Percentiles rank a stretch among this genome's conserved stretches.
Conservation (phyloP, 345 rosid genomes). For the Populus nigra region DNA sequence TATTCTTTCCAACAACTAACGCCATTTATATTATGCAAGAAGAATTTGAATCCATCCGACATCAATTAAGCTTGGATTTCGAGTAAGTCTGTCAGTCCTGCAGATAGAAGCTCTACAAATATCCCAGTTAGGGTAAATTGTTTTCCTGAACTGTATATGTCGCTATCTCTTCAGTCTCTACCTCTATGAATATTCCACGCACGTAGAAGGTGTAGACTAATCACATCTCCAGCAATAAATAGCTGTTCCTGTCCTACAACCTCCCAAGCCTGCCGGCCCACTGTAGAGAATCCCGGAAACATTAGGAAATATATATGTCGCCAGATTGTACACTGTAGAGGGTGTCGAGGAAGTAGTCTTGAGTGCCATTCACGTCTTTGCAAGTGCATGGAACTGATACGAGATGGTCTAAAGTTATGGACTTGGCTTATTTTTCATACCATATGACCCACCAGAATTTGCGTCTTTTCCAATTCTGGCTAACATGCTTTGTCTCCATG, state of each 20-base stretch:
- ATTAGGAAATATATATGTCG: slow-evolving; percentile 13
- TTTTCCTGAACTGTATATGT: slow-evolving; percentile 31
- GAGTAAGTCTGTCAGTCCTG: slow-evolving; percentile 16
- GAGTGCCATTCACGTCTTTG: slow-evolving; percentile 33
- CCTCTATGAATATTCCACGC: slow-evolving; percentile 30
- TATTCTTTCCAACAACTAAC: neutral
- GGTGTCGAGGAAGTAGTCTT: slow-evolving; percentile 31
- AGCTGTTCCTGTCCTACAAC: slow-evolving; percentile 13
- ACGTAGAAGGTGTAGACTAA: slow-evolving; percentile 21
- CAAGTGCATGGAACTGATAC: slow-evolving; percentile 36
- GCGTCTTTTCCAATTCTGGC: neutral
- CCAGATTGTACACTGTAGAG: slow-evolving; percentile 11
- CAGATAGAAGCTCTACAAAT: slow-evolving; percentile 24
- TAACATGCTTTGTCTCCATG: neutral
- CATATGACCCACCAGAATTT: neutral
- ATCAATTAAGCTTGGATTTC: slow-evolving; percentile 27
- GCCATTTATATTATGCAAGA: neutral
- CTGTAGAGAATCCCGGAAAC: slow-evolving; percentile 1
- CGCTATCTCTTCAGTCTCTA: slow-evolving; percentile 19
- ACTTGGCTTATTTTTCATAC: neutral
- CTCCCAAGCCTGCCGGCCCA: slow-evolving; percentile 28
- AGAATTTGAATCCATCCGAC: slow-evolving; percentile 9
- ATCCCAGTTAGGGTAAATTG: slow-evolving; percentile 23
- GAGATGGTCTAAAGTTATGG: slow-evolving; percentile 15
- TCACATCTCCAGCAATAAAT: slow-evolving; percentile 15